phyloP scores from a whole-genome alignment of 2,329 filamentous ascomycete species.

The Didymella segeticola region DNA sequence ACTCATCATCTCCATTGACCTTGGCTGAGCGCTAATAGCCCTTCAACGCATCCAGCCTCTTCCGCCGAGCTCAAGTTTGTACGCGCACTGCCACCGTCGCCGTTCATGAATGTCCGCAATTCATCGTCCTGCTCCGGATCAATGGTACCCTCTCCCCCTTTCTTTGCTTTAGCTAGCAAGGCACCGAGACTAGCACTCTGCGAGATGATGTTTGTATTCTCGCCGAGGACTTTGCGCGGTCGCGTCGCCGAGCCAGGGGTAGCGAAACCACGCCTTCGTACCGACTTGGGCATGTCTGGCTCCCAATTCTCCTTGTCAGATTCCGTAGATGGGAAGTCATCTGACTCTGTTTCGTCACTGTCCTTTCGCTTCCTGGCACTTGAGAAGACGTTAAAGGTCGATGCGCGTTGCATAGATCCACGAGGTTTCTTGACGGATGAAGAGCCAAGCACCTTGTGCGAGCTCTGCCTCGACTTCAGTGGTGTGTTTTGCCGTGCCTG shows the following conservation, averaged over 20 bases:
- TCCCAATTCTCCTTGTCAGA: slow-evolving; percentile 96
- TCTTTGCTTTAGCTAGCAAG: slow-evolving; percentile 43
- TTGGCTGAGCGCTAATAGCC: slow-evolving; percentile 86
- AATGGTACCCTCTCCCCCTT: slow-evolving; percentile 37
- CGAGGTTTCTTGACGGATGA: slow-evolving; percentile 47
- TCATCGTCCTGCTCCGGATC: slow-evolving; percentile 65
- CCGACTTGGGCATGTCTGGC: slow-evolving; percentile 49
- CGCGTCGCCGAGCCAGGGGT: slow-evolving; percentile 44
- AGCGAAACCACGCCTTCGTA: slow-evolving; percentile 32
- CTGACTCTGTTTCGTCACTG: slow-evolving; percentile 47
- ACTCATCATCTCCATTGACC: slow-evolving; percentile 74
- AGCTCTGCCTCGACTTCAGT: slow-evolving; percentile 35
- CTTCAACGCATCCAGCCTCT: slow-evolving; percentile 88
- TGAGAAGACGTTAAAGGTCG: slow-evolving; percentile 47
- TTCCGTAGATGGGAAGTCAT: slow-evolving; percentile 67
- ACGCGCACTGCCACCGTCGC: slow-evolving; percentile 64
- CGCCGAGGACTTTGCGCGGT: slow-evolving; percentile 55
- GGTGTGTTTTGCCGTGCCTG: slow-evolving; percentile 70
- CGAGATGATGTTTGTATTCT: slow-evolving; percentile 53
- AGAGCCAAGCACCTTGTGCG: slow-evolving; percentile 38
- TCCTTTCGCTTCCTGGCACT: slow-evolving; percentile 34
- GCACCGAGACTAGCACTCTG: slow-evolving; percentile 47
- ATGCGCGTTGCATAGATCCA: slow-evolving; percentile 43
- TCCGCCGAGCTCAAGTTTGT: slow-evolving; percentile 57
- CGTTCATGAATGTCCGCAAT: slow-evolving; percentile 75